Evolutionary conservation across 495 filamentous ascomycete genomes (phyloP).

Genomic region (Corynascus novoguineensis): DNA sequence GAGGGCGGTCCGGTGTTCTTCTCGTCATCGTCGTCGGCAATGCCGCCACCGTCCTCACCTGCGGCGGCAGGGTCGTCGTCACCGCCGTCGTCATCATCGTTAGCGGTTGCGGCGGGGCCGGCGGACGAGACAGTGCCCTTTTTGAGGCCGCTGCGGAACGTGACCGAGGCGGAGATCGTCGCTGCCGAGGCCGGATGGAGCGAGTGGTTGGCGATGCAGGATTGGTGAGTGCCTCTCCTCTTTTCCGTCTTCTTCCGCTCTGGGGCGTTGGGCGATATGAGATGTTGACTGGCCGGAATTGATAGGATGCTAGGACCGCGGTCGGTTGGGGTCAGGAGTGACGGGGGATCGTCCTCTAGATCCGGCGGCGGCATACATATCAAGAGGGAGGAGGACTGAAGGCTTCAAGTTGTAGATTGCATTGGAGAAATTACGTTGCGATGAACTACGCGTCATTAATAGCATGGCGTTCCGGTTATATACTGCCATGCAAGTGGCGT

Average conservation of each 20-base stretch:
- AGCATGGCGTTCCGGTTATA: background rate
- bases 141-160: slow-evolving; percentile 68
- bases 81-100: too few relatives aligned
- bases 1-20: too few relatives aligned
- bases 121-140: slow-evolving; percentile 82
- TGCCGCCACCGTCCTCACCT: too few relatives aligned
- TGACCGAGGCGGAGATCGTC: slow-evolving; percentile 74
- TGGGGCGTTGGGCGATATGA: background rate
- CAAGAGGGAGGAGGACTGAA: slow-evolving; percentile 7
- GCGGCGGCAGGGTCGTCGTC: too few relatives aligned
- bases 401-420: background rate
- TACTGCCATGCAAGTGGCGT: background rate
- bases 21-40: too few relatives aligned
- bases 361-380: slow-evolving; percentile 11
- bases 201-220: slow-evolving; percentile 87
- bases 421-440: background rate
- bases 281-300: background rate
- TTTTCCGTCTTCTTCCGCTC: background rate
- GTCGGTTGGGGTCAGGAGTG: slow-evolving; percentile 24
- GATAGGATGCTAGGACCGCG: slow-evolving; percentile 62
- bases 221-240: slow-evolving; percentile 51
- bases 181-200: slow-evolving; percentile 77
- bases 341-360: slow-evolving; percentile 12
- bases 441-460: background rate
- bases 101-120: too few relatives aligned